Percentiles rank a stretch among this genome's conserved stretches.
phyloP scores from a whole-genome alignment of 768 basidiomycete species.

The Mycena vulgaris region DNA sequence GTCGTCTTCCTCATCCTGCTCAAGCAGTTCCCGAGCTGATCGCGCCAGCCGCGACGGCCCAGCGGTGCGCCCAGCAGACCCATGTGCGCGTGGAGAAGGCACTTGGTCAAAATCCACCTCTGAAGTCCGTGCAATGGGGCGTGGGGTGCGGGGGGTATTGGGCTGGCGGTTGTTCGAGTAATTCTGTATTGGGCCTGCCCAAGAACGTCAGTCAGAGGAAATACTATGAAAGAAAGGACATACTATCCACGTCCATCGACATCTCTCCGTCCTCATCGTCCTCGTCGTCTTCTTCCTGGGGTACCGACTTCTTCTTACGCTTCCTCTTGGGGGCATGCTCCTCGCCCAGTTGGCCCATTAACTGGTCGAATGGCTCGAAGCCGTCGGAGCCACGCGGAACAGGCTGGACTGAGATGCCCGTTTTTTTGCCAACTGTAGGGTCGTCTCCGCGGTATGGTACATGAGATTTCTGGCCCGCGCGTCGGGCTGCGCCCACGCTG shows the following conservation, averaged over 20 bases:
- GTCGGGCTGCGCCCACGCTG: conserved; percentile 62
- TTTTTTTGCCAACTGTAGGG: conserved; percentile 84
- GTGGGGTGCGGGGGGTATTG: conserved; percentile 61
- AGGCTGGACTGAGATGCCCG: conserved; percentile 77
- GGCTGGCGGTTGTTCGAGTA: conserved; percentile 58
- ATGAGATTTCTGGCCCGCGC: conserved; percentile 76
- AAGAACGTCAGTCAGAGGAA: background rate
- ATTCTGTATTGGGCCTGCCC: conserved; percentile 59
- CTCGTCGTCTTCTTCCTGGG: conserved; percentile 56
- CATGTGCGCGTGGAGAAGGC: conserved; percentile 68
- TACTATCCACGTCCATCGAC: conserved; percentile 87
- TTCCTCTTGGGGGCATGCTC: conserved; percentile 62
- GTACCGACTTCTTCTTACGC: conserved; percentile 60
- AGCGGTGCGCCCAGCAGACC: conserved; percentile 48
- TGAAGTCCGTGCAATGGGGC: conserved; percentile 66
- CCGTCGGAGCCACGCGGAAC: conserved; percentile 85
- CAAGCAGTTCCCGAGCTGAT: conserved; percentile 46
- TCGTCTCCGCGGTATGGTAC: conserved; percentile 87
- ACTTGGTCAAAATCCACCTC: conserved; percentile 74
- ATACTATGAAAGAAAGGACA: conserved; percentile 43
- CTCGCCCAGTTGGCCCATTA: conserved; percentile 67
- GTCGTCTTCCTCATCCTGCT: conserved; percentile 42
- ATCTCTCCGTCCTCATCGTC: conserved; percentile 76
- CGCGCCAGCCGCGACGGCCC: conserved; percentile 57
- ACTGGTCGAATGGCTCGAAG: conserved; percentile 85